These are phyloP conservation scores for Candida manassasensis DNA, from an alignment of 805 yeast species.

Conservation along the genomic window DNA sequence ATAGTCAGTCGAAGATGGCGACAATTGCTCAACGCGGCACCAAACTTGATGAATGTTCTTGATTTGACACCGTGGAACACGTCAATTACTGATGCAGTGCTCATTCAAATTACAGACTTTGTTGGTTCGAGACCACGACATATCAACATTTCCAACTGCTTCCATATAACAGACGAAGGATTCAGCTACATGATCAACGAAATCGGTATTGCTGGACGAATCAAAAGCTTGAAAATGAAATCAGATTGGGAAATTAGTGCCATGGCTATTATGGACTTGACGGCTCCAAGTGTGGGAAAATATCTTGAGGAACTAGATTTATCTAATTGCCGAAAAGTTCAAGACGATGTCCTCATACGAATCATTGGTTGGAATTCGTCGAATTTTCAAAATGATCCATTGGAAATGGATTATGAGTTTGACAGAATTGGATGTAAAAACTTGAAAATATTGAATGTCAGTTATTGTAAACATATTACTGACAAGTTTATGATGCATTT, in stretches of 20 bases:
- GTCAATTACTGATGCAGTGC: constrained; percentile 50
- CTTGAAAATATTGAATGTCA: constrained; percentile 49
- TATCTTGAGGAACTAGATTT: constrained; percentile 57
- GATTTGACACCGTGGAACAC: constrained; percentile 64
- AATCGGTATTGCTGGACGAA: constrained; percentile 60
- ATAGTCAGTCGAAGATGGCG: constrained; percentile 65
- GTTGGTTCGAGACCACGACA: constrained; percentile 62
- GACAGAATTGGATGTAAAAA: constrained; percentile 53
- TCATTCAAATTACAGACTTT: constrained; percentile 58
- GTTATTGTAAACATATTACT: constrained; percentile 75
- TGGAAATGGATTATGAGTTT: constrained; percentile 10
- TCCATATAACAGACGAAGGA: constrained; percentile 73
- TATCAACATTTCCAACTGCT: constrained; percentile 67
- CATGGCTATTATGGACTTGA: constrained; percentile 76
- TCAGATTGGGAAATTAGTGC: constrained; percentile 77
- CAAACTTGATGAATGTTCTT: constrained; percentile 45
- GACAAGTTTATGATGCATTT: constrained; percentile 63
- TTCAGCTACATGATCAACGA: constrained; percentile 68
- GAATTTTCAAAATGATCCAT: constrained; percentile 8
- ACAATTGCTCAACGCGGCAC: constrained; percentile 55
- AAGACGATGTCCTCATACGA: constrained; percentile 66
- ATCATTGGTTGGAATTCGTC: constrained; percentile 50
- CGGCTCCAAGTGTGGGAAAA: constrained; percentile 60
- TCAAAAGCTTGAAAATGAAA: constrained; percentile 53
- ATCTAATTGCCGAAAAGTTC: constrained; percentile 67